phyloP scores from a whole-genome alignment of 139 green algal species.

The Micractinium sp. region DNA sequence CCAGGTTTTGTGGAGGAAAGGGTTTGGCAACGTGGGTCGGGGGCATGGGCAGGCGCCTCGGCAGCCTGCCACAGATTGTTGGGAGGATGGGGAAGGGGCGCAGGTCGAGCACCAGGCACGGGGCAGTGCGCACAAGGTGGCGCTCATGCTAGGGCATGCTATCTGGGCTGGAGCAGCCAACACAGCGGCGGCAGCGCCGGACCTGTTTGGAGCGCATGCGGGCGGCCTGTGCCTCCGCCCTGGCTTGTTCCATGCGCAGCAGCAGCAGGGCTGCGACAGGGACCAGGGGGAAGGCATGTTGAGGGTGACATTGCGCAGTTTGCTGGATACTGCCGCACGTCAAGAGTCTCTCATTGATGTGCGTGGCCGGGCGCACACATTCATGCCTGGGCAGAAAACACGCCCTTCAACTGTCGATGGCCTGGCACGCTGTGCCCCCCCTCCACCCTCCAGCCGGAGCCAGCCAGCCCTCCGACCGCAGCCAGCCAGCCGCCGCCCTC shows the following conservation, averaged over 20 bases:
- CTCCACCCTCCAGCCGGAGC: too few relatives aligned
- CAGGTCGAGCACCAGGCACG: background rate
- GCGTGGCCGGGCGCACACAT: too few relatives aligned
- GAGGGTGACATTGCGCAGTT: background rate
- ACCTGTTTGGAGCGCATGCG: conserved; percentile 3
- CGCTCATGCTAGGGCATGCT: background rate
- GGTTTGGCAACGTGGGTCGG: too few relatives aligned
- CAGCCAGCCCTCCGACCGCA: background rate
- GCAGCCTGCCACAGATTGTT: background rate
- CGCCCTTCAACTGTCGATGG: too few relatives aligned
- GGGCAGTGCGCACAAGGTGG: background rate
- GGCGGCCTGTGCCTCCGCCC: conserved; percentile 15
- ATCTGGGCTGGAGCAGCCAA: background rate
- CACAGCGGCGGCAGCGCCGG: background rate
- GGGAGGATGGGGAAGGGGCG: too few relatives aligned
- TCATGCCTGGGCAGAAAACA: too few relatives aligned
- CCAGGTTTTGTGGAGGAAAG: background rate
- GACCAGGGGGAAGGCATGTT: background rate
- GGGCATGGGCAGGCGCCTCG: too few relatives aligned
- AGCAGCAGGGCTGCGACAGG: conserved; percentile 31
- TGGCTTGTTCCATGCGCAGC: conserved; percentile 25
- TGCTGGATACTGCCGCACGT: background rate
- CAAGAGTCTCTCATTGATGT: background rate
- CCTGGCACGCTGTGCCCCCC: too few relatives aligned
- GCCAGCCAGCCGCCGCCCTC: background rate